Conservation (phyloP, 148 eudicot species). For the Chenopodium suecicum region DNA sequence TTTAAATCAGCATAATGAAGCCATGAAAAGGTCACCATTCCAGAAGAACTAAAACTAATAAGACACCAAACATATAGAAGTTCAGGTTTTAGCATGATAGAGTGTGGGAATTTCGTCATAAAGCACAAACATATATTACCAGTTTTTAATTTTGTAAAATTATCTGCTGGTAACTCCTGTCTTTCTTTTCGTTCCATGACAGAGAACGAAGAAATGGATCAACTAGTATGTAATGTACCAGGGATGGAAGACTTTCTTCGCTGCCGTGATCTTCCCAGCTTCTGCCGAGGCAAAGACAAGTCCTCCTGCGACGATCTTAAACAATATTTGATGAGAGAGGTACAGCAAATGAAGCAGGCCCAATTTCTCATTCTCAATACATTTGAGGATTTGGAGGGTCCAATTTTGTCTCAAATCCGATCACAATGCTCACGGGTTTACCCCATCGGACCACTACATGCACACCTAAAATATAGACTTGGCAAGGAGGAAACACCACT, state of each 20-base stretch:
- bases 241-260: slow-evolving; percentile 40
- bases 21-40: too few relatives aligned
- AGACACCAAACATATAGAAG: too few relatives aligned
- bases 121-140: too few relatives aligned
- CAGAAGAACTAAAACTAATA: too few relatives aligned
- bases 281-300: slow-evolving; percentile 22
- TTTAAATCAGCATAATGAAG: too few relatives aligned
- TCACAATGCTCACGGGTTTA: slow-evolving; percentile 25
- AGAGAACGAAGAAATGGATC: slow-evolving; percentile 24
- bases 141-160: too few relatives aligned
- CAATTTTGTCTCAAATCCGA: slow-evolving; percentile 32
- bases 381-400: slow-evolving; percentile 47
- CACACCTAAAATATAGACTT: slow-evolving; percentile 29
- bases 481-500: neutral
- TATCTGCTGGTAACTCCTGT: too few relatives aligned
- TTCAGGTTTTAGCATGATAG: too few relatives aligned
- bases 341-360: neutral
- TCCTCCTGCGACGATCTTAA: neutral
- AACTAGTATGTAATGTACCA: slow-evolving; percentile 22
- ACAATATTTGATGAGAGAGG: neutral
- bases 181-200: neutral
- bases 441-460: slow-evolving; percentile 54
- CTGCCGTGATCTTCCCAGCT: slow-evolving; percentile 43
- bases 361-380: slow-evolving; percentile 40
- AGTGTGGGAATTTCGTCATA: too few relatives aligned